Conservation (phyloP, 2,329 filamentous ascomycete genomes). For the Cytospora schulzeri region DNA sequence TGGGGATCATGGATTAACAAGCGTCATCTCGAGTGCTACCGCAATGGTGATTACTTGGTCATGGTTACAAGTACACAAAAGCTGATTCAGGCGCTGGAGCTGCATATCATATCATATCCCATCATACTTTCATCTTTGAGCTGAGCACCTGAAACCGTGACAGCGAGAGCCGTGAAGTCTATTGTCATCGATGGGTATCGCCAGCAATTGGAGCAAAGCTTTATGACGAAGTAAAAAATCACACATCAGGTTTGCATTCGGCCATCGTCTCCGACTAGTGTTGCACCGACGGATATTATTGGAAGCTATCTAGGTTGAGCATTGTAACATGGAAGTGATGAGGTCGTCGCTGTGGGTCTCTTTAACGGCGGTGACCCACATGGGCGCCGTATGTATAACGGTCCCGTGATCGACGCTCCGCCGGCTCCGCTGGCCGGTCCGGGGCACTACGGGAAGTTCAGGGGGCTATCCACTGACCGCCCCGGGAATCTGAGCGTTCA, state of each 20-base stretch:
- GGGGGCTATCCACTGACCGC: background rate
- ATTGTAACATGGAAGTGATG: no score
- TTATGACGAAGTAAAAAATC: background rate
- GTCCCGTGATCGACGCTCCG: background rate
- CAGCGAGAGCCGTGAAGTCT: no score
- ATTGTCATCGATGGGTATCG: background rate
- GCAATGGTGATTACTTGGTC: background rate
- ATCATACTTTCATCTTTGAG: background rate
- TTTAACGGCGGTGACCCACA: background rate
- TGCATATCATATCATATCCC: background rate
- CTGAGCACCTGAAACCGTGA: background rate
- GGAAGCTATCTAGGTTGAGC: background rate
- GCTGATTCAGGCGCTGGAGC: background rate
- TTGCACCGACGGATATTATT: no score
- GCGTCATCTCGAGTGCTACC: slow-evolving; percentile 4
- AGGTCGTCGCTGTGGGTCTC: background rate
- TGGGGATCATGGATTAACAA: background rate
- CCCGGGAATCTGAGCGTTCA: background rate
- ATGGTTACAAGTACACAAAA: background rate
- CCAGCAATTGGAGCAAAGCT: background rate
- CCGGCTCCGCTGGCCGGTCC: no score
- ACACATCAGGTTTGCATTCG: background rate
- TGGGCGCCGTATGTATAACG: background rate
- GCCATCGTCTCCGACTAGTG: background rate
- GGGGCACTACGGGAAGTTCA: background rate